Evolutionary conservation across 768 basidiomycete species (phyloP).

Genomic region (Boletus fagicola): DNA sequence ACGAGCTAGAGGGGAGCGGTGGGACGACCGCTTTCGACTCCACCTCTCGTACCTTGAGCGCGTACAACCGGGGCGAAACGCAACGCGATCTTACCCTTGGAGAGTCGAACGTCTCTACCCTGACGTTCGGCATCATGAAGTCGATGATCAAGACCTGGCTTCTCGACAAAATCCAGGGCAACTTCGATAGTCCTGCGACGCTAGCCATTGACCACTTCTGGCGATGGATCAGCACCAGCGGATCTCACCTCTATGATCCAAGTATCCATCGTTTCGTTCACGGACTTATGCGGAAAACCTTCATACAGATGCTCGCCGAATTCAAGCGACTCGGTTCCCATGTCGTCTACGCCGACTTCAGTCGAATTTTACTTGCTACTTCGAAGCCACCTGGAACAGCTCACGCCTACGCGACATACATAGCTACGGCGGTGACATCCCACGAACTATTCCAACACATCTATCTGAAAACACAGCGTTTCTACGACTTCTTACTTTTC

Average conservation of each 20-base stretch:
- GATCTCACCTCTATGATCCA: constrained; percentile 87
- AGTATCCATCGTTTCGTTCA: constrained; percentile 91
- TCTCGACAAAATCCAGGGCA: constrained; percentile 74
- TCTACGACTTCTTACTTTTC: constrained; percentile 92
- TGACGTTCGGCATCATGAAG: constrained; percentile 83
- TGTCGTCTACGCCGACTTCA: constrained; percentile 92
- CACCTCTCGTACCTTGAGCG: constrained; percentile 84
- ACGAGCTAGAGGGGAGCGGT: too few species aligned
- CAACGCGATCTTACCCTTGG: constrained; percentile 77
- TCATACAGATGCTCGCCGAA: constrained; percentile 94
- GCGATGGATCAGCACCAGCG: constrained; percentile 90
- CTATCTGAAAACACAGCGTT: constrained; percentile 79
- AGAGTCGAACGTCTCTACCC: constrained; percentile 83
- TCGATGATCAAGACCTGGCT: constrained; percentile 90
- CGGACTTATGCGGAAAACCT: constrained; percentile 96
- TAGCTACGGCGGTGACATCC: constrained; percentile 88
- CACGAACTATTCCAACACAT: constrained; percentile 96
- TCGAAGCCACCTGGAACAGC: constrained; percentile 96
- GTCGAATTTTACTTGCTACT: constrained; percentile 85
- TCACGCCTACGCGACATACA: constrained; percentile 92
- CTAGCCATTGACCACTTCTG: constrained; percentile 91
- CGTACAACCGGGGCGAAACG: constrained; percentile 67
- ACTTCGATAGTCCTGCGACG: constrained; percentile 63
- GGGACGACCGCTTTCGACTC: constrained; percentile 94
- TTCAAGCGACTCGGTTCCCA: constrained; percentile 93